These are phyloP conservation scores for Trichoderma sp. DNA, from an alignment of 2,329 filamentous ascomycete genomes.

Conservation along the genomic window DNA sequence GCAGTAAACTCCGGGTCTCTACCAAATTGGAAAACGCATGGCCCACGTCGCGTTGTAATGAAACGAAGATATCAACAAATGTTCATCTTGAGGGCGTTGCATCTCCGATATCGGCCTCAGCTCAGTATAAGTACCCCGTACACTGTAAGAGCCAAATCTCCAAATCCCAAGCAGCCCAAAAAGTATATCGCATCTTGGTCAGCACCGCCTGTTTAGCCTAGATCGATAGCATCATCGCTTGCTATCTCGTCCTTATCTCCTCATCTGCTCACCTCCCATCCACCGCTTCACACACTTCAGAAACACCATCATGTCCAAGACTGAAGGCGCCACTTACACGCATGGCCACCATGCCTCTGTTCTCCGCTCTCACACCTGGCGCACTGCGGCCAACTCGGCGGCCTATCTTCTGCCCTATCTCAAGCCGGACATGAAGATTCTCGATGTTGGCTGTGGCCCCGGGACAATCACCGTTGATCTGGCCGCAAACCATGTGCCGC, in stretches of 20 bases:
- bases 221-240: neutral
- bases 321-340: constrained; percentile 30
- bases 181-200: constrained; percentile 3
- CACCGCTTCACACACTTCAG: neutral
- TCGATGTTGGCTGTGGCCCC: constrained; percentile 49
- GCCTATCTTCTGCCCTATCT: constrained; percentile 42
- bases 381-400: constrained; percentile 43
- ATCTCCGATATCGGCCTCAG: constrained; percentile 18
- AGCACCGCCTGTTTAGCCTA: neutral
- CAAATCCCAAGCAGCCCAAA: neutral
- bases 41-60: neutral
- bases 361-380: constrained; percentile 37
- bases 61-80: neutral
- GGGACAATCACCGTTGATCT: constrained; percentile 46
- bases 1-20: neutral
- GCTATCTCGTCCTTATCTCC: neutral
- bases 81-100: neutral
- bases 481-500: constrained; percentile 29
- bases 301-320: constrained; percentile 2
- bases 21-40: neutral
- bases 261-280: neutral
- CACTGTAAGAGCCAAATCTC: neutral
- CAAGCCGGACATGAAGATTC: constrained; percentile 36
- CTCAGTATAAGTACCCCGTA: neutral
- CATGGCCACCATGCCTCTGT: constrained; percentile 41